These are phyloP conservation scores for Puccinia triticina DNA, from an alignment of 1,284 basidiomycete genomes.

Conservation along the genomic window DNA sequence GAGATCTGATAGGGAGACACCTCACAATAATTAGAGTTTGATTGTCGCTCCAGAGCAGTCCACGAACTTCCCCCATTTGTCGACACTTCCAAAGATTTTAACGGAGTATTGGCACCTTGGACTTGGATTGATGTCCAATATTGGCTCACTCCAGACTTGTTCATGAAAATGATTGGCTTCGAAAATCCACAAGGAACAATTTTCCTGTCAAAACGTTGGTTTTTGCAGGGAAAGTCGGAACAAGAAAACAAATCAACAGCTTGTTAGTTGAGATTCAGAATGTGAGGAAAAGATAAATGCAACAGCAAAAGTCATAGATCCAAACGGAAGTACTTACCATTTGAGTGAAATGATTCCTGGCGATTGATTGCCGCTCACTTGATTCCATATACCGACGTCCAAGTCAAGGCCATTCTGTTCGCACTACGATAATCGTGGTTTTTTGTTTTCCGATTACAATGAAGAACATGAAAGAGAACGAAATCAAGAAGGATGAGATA, in stretches of 20 bases:
- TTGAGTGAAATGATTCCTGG: background rate
- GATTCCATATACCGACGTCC: slow-evolving; percentile 26
- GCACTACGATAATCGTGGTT: background rate
- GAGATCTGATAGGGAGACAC: background rate
- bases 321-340: too few species aligned
- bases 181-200: slow-evolving; percentile 36
- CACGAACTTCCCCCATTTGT: background rate
- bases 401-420: slow-evolving; percentile 27
- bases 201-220: slow-evolving; percentile 27
- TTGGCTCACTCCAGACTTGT: slow-evolving; percentile 31
- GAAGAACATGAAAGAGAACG: background rate
- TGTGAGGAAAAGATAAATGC: background rate
- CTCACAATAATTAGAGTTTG: slow-evolving; percentile 35
- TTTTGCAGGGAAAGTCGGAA: background rate
- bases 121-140: slow-evolving; percentile 46
- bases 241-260: background rate
- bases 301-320: too few species aligned
- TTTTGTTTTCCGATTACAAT: background rate
- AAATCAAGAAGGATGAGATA: too few species aligned
- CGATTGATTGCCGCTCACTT: background rate
- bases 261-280: background rate
- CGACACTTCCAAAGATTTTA: slow-evolving; percentile 16
- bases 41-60: background rate
- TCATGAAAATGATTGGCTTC: slow-evolving; percentile 21
- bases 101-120: slow-evolving; percentile 18